phyloP scores from a whole-genome alignment of 495 filamentous ascomycete species.

The Entonaema liquescens region DNA sequence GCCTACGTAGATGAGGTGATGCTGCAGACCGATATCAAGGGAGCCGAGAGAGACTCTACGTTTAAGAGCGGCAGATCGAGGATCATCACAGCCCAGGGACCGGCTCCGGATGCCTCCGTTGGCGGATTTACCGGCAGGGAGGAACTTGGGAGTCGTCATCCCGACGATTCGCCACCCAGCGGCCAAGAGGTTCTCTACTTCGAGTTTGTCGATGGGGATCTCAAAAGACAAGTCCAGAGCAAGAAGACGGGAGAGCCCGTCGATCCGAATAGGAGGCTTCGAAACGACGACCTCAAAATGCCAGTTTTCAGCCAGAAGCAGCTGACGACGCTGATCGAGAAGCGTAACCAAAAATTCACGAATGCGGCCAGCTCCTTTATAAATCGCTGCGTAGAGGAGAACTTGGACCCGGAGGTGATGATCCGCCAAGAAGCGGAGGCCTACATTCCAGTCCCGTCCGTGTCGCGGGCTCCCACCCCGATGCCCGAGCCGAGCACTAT shows the following conservation, averaged over 20 bases:
- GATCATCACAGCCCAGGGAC: constrained; percentile 48
- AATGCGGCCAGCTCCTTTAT: constrained; percentile 82
- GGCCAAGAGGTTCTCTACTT: constrained; percentile 79
- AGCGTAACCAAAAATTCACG: constrained; percentile 84
- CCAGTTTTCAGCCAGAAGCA: constrained; percentile 93
- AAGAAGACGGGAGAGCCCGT: constrained; percentile 75
- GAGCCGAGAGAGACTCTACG: constrained; percentile 64
- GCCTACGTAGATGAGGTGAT: constrained; percentile 84
- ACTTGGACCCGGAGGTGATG: constrained; percentile 71
- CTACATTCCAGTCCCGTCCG: constrained; percentile 56
- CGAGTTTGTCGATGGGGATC: constrained; percentile 90
- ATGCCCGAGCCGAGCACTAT: constrained; percentile 50
- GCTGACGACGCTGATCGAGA: constrained; percentile 89
- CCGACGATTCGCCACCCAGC: constrained; percentile 47
- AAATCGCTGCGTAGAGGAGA: constrained; percentile 71
- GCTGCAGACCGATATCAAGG: constrained; percentile 79
- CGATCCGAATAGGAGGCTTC: constrained; percentile 68
- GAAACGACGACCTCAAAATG: constrained; percentile 87
- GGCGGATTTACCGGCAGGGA: constrained; percentile 59
- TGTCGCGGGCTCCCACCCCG: constrained; percentile 40
- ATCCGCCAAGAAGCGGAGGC: constrained; percentile 63
- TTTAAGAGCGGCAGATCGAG: constrained; percentile 57
- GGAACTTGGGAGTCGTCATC: constrained; percentile 44
- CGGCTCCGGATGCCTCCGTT: constrained; percentile 59
- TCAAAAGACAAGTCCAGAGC: constrained; percentile 79